These are phyloP conservation scores for Epichloe hybrida DNA, from an alignment of 2,329 filamentous ascomycete genomes.

Conservation along the genomic window DNA sequence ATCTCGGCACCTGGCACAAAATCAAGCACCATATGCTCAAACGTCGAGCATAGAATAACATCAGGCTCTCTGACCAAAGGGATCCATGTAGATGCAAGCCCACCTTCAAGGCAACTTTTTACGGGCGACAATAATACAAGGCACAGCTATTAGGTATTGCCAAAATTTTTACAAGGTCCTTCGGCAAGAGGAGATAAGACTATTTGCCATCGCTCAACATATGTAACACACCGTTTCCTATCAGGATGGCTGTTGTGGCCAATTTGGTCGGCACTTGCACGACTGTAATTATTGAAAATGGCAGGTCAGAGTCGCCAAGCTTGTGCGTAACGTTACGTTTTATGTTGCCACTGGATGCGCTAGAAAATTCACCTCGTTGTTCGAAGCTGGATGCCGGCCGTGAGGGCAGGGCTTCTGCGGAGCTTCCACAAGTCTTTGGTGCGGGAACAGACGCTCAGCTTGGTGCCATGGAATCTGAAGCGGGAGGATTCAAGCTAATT, in stretches of 20 bases:
- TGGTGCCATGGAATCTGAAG: no score
- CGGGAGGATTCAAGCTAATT: no score
- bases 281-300: neutral
- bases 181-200: no score
- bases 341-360: neutral
- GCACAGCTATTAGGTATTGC: neutral
- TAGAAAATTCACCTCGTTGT: neutral
- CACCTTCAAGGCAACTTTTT: neutral
- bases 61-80: neutral
- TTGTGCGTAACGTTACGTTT: neutral
- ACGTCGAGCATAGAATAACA: neutral
- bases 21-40: neutral
- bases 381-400: neutral
- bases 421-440: neutral
- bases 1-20: neutral
- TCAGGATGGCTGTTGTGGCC: neutral
- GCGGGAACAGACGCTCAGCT: no score
- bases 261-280: neutral
- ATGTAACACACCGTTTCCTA: neutral
- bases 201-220: neutral
- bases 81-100: neutral
- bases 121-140: no score
- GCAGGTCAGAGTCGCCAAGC: neutral
- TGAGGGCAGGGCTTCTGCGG: neutral
- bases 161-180: neutral